These are phyloP conservation scores for slime mould (Dictyostelium discoideum) DNA, from an alignment of 78 protist species.

Conservation along the genomic window DNA sequence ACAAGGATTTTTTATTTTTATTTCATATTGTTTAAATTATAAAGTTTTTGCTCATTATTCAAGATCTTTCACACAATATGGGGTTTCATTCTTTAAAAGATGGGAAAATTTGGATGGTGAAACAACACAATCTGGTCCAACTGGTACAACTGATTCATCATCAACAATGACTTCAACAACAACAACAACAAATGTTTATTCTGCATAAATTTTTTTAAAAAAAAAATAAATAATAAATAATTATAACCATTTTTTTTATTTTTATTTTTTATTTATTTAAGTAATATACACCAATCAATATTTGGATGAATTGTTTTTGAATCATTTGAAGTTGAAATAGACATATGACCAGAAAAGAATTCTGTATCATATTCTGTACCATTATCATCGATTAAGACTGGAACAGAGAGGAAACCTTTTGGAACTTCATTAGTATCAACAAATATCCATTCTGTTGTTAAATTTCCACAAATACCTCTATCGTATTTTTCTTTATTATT, in stretches of 20 bases:
- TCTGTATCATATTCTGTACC: background rate
- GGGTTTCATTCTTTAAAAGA: constrained; percentile 55
- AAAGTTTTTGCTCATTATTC: constrained; percentile 56
- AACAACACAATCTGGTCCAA: background rate
- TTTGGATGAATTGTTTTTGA: constrained; percentile 2
- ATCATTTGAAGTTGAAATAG: background rate
- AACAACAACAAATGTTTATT: background rate
- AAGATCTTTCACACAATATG: background rate
- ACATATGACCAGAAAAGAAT: constrained; percentile 19
- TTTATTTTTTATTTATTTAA: background rate
- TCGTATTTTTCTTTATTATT: background rate
- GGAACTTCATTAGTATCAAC: background rate
- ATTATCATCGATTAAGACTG: constrained; percentile 9
- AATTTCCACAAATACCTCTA: background rate
- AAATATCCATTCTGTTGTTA: background rate
- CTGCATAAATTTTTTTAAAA: background rate
- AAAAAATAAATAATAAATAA: too few relatives aligned
- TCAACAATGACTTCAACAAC: background rate
- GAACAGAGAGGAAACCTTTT: background rate
- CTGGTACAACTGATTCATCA: background rate
- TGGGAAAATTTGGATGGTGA: constrained; percentile 51
- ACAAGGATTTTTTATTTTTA: constrained; percentile 78
- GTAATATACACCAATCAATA: constrained; percentile 27
- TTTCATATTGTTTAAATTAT: constrained; percentile 71
- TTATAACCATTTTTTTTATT: too few relatives aligned